These are phyloP conservation scores for Spergularia marina DNA, from an alignment of 148 eudicot species.

Conservation along the genomic window DNA sequence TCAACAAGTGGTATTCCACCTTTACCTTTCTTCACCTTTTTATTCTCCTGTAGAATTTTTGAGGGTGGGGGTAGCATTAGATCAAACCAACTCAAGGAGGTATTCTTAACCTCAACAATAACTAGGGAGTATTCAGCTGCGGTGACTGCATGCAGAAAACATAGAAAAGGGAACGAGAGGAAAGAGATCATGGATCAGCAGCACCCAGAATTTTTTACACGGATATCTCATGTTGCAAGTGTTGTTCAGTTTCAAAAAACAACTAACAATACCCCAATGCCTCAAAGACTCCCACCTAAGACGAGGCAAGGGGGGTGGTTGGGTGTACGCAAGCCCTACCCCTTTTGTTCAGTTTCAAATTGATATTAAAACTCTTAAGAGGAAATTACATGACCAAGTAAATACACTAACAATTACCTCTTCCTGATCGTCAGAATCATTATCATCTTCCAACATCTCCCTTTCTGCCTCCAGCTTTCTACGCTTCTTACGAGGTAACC, in stretches of 20 bases:
- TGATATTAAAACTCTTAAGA: neutral
- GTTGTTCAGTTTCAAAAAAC: no score
- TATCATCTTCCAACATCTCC: conserved; percentile 80
- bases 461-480: conserved; percentile 93
- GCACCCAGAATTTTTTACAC: no score
- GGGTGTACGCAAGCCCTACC: no score
- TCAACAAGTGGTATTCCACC: conserved; percentile 81
- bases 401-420: conserved; percentile 26
- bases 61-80: neutral
- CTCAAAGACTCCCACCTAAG: no score
- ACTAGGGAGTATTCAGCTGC: neutral
- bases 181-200: neutral
- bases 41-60: conserved; percentile 39
- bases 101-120: neutral
- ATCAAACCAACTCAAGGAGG: neutral
- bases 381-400: neutral
- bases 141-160: neutral
- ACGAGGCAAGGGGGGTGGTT: no score
- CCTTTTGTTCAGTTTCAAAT: no score
- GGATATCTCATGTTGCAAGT: no score
- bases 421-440: conserved; percentile 39
- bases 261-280: no score
- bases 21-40: conserved; percentile 60
- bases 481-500: conserved; percentile 88
- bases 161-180: neutral